Evolutionary conservation across 306 rosid species (phyloP).

Genomic region (Astragalus glycyphyllos): DNA sequence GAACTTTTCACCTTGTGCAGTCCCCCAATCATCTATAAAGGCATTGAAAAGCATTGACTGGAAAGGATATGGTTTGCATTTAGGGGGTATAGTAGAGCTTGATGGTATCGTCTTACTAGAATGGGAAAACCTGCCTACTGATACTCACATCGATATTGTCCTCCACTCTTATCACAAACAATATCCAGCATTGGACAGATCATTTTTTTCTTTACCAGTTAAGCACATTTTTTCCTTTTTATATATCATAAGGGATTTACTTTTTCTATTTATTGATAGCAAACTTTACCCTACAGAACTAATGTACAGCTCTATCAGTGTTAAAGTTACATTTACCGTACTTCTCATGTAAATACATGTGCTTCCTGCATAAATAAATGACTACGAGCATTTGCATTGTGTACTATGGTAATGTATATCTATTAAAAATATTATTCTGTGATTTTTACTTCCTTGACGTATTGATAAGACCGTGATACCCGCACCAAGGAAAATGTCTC

Average conservation of each 20-base stretch:
- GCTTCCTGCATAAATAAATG: conserved; percentile 2
- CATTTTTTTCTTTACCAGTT: conserved; percentile 35
- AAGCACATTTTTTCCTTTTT: background rate
- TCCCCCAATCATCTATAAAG: conserved; percentile 65
- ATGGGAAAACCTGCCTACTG: conserved; percentile 70
- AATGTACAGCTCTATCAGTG: conserved; percentile 21
- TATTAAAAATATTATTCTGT: conserved; percentile 9
- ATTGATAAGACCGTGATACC: conserved; percentile 49
- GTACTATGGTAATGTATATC: conserved; percentile 7
- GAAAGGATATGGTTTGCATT: conserved; percentile 78
- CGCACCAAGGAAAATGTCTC: conserved; percentile 55
- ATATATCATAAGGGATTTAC: conserved; percentile 2
- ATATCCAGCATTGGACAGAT: conserved; percentile 53
- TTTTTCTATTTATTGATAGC: conserved; percentile 1
- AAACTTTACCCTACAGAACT: background rate
- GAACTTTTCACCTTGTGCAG: conserved; percentile 65
- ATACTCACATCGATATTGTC: conserved; percentile 69
- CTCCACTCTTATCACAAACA: conserved; percentile 73
- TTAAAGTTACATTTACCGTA: conserved; percentile 7
- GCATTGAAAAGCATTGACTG: conserved; percentile 72
- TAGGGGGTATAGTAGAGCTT: conserved; percentile 56
- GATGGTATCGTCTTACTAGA: conserved; percentile 62
- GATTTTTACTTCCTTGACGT: conserved; percentile 69
- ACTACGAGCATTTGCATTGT: conserved; percentile 20
- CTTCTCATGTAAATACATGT: conserved; percentile 8